Conservation (phyloP, 495 filamentous ascomycete species). For the Physcia stellaris region DNA sequence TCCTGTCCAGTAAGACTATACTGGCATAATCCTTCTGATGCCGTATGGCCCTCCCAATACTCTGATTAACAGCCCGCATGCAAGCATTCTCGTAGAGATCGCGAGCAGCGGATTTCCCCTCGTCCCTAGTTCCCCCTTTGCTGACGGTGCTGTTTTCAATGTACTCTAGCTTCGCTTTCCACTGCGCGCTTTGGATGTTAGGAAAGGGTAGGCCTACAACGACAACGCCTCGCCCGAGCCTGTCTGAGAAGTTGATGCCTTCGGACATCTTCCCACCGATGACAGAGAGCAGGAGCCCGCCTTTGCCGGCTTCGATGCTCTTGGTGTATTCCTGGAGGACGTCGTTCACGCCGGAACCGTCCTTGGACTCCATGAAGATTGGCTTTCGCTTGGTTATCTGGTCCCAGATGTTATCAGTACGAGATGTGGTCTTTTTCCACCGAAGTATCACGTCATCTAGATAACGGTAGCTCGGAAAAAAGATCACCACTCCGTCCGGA, state of each 20-base stretch:
- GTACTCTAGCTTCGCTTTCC: slow-evolving; percentile 82
- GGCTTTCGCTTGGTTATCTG: slow-evolving; percentile 40
- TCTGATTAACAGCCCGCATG: slow-evolving; percentile 95
- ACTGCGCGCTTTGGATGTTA: slow-evolving; percentile 77
- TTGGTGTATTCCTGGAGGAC: slow-evolving; percentile 57
- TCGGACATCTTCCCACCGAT: slow-evolving; percentile 90
- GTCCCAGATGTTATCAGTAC: slow-evolving; percentile 33
- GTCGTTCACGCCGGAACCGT: slow-evolving; percentile 39
- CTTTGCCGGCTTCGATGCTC: slow-evolving; percentile 50
- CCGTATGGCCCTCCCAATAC: slow-evolving; percentile 81
- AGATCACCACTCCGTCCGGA: slow-evolving; percentile 87
- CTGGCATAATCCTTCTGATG: slow-evolving; percentile 81
- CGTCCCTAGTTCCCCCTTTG: slow-evolving; percentile 24
- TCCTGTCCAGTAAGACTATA: slow-evolving; percentile 70
- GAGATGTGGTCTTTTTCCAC: slow-evolving; percentile 42
- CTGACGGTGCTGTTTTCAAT: slow-evolving; percentile 54
- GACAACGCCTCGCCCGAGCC: slow-evolving; percentile 73
- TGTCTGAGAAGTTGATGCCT: slow-evolving; percentile 96
- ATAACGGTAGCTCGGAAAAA: slow-evolving; percentile 91
- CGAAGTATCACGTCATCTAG: slow-evolving; percentile 54
- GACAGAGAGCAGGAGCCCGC: slow-evolving; percentile 81
- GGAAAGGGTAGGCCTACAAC: slow-evolving; percentile 89
- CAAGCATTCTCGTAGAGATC: slow-evolving; percentile 93
- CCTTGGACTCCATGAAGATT: slow-evolving; percentile 54
- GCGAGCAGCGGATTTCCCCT: slow-evolving; percentile 52